These are phyloP conservation scores for Trypanosoma theileri DNA, from an alignment of 208 protist species.

Conservation along the genomic window DNA sequence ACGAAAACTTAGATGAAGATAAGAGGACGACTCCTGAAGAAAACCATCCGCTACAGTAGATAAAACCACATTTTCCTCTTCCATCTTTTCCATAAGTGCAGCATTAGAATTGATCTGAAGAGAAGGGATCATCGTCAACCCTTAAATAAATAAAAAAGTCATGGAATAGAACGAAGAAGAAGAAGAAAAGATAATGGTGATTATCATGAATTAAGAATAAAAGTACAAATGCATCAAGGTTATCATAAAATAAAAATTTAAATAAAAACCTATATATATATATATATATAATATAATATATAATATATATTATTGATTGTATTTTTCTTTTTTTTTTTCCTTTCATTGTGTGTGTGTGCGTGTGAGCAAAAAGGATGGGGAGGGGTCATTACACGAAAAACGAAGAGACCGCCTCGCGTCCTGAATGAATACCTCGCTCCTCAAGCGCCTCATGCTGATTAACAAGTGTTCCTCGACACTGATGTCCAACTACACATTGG, in stretches of 20 bases:
- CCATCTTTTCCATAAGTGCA: not conserved
- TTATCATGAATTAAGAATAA: too few species aligned
- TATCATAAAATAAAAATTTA: not conserved
- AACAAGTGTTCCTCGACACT: conserved; percentile 49
- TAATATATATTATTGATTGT: not conserved
- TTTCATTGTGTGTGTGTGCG: not conserved
- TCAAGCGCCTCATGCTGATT: conserved; percentile 14
- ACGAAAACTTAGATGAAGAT: conserved; percentile 8
- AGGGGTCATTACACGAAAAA: conserved; percentile 57
- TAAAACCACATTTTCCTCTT: conserved; percentile 13
- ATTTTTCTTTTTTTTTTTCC: not conserved
- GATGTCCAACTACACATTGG: conserved; percentile 65
- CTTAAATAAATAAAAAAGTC: not conserved
- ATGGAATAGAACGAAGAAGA: too few species aligned
- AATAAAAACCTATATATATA: not conserved
- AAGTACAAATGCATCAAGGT: not conserved
- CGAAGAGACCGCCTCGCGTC: conserved; percentile 68
- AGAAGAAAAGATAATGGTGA: too few species aligned
- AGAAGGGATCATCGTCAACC: not conserved
- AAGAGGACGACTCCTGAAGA: not conserved
- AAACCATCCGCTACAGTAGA: not conserved
- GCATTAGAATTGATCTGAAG: not conserved
- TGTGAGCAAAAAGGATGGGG: too few species aligned
- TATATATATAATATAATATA: not conserved
- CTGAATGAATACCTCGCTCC: conserved; percentile 12